Evolutionary conservation across 768 basidiomycete genomes (phyloP).

Genomic region (Suillus subluteus): DNA sequence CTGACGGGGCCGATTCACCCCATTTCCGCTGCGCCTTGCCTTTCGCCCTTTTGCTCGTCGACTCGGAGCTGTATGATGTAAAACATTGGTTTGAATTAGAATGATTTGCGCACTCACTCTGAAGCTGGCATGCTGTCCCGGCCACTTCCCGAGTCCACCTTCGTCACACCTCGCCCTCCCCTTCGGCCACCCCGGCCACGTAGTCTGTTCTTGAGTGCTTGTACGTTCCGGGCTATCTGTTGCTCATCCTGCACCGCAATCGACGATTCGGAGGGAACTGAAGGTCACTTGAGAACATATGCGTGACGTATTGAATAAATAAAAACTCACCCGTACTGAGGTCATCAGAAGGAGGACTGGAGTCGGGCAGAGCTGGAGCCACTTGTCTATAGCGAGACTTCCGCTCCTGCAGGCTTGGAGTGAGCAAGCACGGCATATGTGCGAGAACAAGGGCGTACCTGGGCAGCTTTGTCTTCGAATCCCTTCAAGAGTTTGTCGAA

Average conservation of each 20-base stretch:
- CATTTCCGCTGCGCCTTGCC: conserved; percentile 86
- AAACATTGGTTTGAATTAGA: conserved; percentile 1
- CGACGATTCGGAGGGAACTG: conserved; percentile 52
- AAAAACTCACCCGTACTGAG: conserved; percentile 53
- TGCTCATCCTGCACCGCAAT: conserved; percentile 75
- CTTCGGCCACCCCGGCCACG: conserved; percentile 73
- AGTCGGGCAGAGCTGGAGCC: conserved; percentile 39
- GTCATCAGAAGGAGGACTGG: conserved; percentile 59
- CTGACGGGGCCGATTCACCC: conserved; percentile 81
- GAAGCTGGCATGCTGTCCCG: conserved; percentile 66
- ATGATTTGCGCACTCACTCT: conserved; percentile 56
- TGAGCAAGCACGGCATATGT: background rate
- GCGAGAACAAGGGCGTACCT: conserved; percentile 42
- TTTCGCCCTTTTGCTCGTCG: conserved; percentile 63
- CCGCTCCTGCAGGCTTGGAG: conserved; percentile 56
- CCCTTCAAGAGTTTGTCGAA: conserved; percentile 78
- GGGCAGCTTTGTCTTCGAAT: conserved; percentile 75
- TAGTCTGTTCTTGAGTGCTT: conserved; percentile 84
- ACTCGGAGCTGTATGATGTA: conserved; percentile 59
- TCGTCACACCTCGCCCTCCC: conserved; percentile 50
- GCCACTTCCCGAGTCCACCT: conserved; percentile 56
- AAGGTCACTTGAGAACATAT: background rate
- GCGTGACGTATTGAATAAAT: background rate
- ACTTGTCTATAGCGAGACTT: conserved; percentile 60
- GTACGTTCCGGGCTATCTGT: conserved; percentile 90